Base-by-base conservation (phyloP, 306 rosid genomes). In the Citrullus amarus region DNA sequence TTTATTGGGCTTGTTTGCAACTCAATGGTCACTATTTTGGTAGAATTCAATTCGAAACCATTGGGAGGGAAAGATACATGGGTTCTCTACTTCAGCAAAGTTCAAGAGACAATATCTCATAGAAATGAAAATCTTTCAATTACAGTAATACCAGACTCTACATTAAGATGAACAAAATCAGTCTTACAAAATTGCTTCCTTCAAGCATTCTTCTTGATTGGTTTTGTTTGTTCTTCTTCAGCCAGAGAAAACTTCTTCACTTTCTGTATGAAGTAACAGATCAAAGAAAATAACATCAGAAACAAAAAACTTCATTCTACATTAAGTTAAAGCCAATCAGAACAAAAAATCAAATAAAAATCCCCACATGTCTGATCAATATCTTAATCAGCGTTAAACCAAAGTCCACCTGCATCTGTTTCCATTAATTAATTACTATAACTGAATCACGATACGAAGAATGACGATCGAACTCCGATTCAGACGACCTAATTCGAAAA, bases 191-290 rank as follows among this genome's bases (percentile, higher is more conserved):
- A 81, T 80, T 60, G 80, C 50, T 48, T 69, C 36, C 69, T 56
- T 89, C 84, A 94, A 80, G 82, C 80, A 81, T 85, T 81, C 84
- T 87, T 82, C 81, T 71, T 67, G 10, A 78, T 78, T 41, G 84
- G 80, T 46, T 87, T 86, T 66, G 89, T 82, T 78, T 80, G 84
- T 70, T 83, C 87, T 78, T 86, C 89, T 62, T 84, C 90, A 69
- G 90, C 86, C 28, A 92, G 82, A 56, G 90, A 87, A 84, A 95
- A 95, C 80, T 85, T 92, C 88, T 89, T 92, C 86, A 92, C 98
- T 82, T 92, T 95, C 98, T 95, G 93, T 80, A 79, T 36, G n/a
- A 77, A 73, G 60, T 6, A 66, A 34, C 15, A 18, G 18, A 8
- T 18, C 7, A 59, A n/a, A 14, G 38, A 34, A 14, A 43, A 72